Evolutionary conservation across 768 basidiomycete species (phyloP), one percentile per base, ranked within the genome.

Genomic region (Pleurotus salmoneostramineus): DNA sequence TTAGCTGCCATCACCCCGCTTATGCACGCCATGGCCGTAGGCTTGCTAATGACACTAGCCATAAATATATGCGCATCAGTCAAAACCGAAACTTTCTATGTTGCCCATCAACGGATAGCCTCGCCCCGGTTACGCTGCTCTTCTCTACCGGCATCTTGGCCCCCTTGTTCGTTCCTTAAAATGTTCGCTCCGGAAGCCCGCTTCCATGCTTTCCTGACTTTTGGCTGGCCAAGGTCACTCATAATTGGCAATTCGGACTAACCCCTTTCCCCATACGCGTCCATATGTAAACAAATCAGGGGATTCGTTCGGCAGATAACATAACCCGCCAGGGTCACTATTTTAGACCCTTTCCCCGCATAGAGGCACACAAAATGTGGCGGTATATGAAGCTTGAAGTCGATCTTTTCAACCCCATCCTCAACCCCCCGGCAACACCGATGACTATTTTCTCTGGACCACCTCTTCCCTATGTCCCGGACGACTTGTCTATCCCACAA

Each of bases 401-500:
- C 31, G 47, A 17, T 17, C 15, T 17, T 48, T 15, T 7, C 44
- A 10, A 15, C 37, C 11, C 21, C 17, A 27, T 36, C 37, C 42
- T 11, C 15, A 17, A 5, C 15, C 55, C 21, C 14, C 27, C 55
- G 14, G 12, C 6, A 37, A 10, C 34, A 4, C 3, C 51, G 45
- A 56, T 56, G 56, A 56, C 56, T 27, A 48, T 46, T 15, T 56
- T 56, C 44, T 7, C 31, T 48, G 43, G 44, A 7, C 44, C 56
- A 43, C 64, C 67, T 27, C 67, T 77, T 5, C 77, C 80, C 34
- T 62, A 56, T 56, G 75, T 83, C 56, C 82, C 82, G 6, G 81
- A 83, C 65, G 69, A 81, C 62, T 62, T 83, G 40, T 80, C 80
- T 2, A 65, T 83, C 40, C 75, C 79, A 4, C 82, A 84, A 64